phyloP scores from a whole-genome alignment of 768 basidiomycete genomes.

The Psilocybe tampanensis region DNA sequence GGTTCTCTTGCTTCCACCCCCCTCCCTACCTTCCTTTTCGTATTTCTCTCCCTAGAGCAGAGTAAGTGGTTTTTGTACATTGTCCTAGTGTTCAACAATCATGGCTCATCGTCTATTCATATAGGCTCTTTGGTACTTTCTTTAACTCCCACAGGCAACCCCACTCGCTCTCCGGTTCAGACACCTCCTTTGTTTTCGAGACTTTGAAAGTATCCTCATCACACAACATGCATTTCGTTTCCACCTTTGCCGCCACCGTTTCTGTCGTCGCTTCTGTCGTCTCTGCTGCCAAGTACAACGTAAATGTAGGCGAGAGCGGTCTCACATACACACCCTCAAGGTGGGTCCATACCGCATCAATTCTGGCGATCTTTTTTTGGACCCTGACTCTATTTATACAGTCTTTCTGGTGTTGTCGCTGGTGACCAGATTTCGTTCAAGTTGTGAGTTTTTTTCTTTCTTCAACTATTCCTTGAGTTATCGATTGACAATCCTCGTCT shows the following conservation, averaged over 20 bases:
- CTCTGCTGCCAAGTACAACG: constrained; percentile 31
- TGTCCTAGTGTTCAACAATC: background rate
- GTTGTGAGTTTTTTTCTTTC: constrained; percentile 31
- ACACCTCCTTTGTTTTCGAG: constrained; percentile 1
- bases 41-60: constrained; percentile 32
- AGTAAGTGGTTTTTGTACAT: constrained; percentile 22
- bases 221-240: constrained; percentile 23
- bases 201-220: constrained; percentile 5
- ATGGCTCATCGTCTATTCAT: background rate
- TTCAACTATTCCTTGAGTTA: background rate
- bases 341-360: constrained; percentile 16
- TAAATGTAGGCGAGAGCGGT: constrained; percentile 33
- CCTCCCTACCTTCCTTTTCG: constrained; percentile 6
- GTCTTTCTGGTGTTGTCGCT: constrained; percentile 31
- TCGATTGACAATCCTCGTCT: background rate
- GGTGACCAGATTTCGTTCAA: constrained; percentile 50
- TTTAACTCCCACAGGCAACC: constrained; percentile 8
- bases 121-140: constrained; percentile 9
- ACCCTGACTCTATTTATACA: constrained; percentile 12
- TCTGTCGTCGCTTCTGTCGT: constrained; percentile 28
- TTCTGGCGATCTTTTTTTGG: background rate
- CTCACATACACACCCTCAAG: constrained; percentile 28
- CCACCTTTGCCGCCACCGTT: constrained; percentile 16
- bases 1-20: constrained; percentile 8
- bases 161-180: constrained; percentile 10